Conservation (phyloP, 1,284 basidiomycete genomes). For the Phellinidium pouzarii region DNA sequence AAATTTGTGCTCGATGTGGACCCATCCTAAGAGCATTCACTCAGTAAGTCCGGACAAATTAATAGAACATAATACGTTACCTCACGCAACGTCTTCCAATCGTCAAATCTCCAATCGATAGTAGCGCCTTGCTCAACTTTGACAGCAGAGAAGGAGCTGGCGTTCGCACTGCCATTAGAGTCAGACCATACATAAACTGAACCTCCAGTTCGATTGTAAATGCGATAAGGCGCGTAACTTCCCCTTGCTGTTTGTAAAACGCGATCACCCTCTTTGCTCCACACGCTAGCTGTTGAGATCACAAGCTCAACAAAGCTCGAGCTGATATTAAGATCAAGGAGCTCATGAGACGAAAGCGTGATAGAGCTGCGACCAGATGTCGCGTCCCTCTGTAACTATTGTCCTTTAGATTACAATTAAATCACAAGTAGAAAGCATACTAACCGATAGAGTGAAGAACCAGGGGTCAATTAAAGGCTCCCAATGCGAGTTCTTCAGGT, state of each 20-base stretch:
- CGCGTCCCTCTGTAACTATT: slow-evolving; percentile 49
- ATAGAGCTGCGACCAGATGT: slow-evolving; percentile 51
- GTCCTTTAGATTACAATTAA: slow-evolving; percentile 2
- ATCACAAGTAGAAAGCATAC: slow-evolving; percentile 21
- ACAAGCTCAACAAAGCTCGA: slow-evolving; percentile 88
- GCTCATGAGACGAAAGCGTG: slow-evolving; percentile 70
- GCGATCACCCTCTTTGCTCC: slow-evolving; percentile 68
- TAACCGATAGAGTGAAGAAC: slow-evolving; percentile 76
- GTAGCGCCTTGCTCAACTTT: slow-evolving; percentile 70
- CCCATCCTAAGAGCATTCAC: slow-evolving; percentile 54
- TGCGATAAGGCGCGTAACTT: slow-evolving; percentile 88
- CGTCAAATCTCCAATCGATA: slow-evolving; percentile 96
- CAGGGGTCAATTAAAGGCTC: slow-evolving; percentile 99
- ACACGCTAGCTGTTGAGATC: slow-evolving; percentile 67
- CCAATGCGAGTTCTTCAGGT: slow-evolving; percentile 97
- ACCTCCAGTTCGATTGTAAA: slow-evolving; percentile 88
- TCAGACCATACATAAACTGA: slow-evolving; percentile 81
- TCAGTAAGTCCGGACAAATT: neutral
- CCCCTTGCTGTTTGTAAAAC: slow-evolving; percentile 73
- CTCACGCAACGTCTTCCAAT: slow-evolving; percentile 93
- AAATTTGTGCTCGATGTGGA: slow-evolving; percentile 74
- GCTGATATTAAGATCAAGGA: slow-evolving; percentile 89
- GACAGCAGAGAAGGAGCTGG: slow-evolving; percentile 41
- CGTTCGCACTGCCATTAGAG: slow-evolving; percentile 43
- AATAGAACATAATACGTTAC: slow-evolving; percentile 34